Base-by-base conservation (phyloP, 2,329 filamentous ascomycete genomes). In the Bipolaris bicolor region DNA sequence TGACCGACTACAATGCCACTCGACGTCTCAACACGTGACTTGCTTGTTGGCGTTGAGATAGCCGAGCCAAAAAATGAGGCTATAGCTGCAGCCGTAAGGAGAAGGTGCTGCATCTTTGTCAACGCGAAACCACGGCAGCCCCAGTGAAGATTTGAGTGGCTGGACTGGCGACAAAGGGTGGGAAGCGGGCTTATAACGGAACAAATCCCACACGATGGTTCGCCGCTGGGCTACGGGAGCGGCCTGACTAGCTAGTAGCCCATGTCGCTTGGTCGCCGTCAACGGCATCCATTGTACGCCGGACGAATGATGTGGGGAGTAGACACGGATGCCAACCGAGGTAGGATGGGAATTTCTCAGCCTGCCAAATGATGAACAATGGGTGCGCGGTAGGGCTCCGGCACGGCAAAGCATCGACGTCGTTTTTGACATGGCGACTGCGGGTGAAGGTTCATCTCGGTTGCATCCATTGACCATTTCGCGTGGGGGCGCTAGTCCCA, bases 1-100 rank as follows among this genome's bases (percentile, higher is more conserved):
- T 77, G 74, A 10, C 75, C 75, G 39, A 71, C 58, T 33, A 77
- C 65, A 1, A 55, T 61, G 11, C 75, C 75, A 56, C 69, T 75
- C 18, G 65, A 69, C 22, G 74, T 75, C 24, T 62, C 58, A 15
- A 71, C 68, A 15, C 31, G n/a, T 24, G 18, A 50, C 11, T 20
- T 49, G 26, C 22, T 43, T 31, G 41, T 52, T 29, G 52, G 20
- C 37, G 26, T 46, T 36, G 64, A 53, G 39, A 55, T n/a, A n/a
- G 49, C 44, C 36, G 56, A 56, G 26, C 57, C 48, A 13, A 62
- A 43, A 9, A 65, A 41, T 22, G 60, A 51, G 36, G 55, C 58
- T 52, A 61, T 45, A 29, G 55, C 55, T 53, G 57, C 57, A 48
- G 51, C 49, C 40, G 50, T 52, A 44, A 57, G 50, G 39, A 64